These are phyloP conservation scores for Bruguiera sexangula DNA, from an alignment of 345 rosid genomes.

Conservation along the genomic window DNA sequence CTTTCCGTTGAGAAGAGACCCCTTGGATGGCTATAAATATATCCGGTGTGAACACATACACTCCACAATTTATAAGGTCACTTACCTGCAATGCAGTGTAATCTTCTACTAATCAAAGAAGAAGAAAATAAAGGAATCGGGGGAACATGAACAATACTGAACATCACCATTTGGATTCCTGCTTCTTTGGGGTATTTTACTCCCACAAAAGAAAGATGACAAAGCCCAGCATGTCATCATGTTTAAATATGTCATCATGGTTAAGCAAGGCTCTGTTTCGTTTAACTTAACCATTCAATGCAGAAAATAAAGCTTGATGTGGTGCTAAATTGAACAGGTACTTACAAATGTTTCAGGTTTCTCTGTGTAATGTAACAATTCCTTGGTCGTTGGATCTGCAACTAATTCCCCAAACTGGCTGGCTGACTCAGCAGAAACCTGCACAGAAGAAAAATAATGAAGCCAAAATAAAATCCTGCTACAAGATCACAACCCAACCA, in stretches of 20 bases:
- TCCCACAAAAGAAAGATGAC: too few species aligned
- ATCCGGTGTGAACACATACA: slow-evolving; percentile 29
- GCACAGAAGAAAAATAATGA: not conserved
- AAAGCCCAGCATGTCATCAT: too few species aligned
- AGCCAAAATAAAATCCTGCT: not conserved
- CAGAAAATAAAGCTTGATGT: not conserved
- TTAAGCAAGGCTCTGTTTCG: too few species aligned
- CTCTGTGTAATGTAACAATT: slow-evolving; percentile 82
- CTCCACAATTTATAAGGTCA: slow-evolving; percentile 34
- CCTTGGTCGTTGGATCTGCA: slow-evolving; percentile 74
- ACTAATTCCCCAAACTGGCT: slow-evolving; percentile 80
- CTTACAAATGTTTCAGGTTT: slow-evolving; percentile 89
- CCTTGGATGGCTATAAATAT: slow-evolving; percentile 29
- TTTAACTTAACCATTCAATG: slow-evolving; percentile 4
- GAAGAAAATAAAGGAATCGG: not conserved
- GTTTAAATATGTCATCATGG: too few species aligned
- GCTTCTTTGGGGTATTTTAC: too few species aligned
- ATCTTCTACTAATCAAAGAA: not conserved
- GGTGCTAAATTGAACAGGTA: slow-evolving; percentile 11
- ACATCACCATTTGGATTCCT: too few species aligned
- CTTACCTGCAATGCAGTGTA: slow-evolving; percentile 20
- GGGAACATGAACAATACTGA: too few species aligned
- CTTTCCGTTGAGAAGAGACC: slow-evolving; percentile 30
- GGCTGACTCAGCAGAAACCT: slow-evolving; percentile 95
- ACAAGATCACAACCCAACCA: slow-evolving; percentile 1